Percentiles rank a stretch among this genome's conserved stretches.
Conservation (phyloP, 805 yeast species). For the Tetrapisispora taiwanensis region DNA sequence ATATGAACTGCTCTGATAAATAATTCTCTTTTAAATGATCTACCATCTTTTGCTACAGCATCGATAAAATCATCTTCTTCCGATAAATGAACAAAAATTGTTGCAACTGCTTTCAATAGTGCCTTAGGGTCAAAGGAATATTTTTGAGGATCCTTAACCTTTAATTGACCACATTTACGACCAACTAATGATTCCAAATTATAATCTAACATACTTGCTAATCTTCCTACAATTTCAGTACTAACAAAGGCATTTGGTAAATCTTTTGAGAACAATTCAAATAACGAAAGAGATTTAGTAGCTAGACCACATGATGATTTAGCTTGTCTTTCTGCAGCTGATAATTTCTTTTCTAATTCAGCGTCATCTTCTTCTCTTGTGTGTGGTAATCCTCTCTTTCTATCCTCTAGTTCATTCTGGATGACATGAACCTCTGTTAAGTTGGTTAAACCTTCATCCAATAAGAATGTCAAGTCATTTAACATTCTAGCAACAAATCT, state of each 20-base stretch:
- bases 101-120: conserved; percentile 57
- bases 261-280: conserved; percentile 73
- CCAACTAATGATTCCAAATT: conserved; percentile 90
- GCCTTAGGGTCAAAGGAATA: conserved; percentile 75
- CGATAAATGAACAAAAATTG: conserved; percentile 66
- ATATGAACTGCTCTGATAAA: conserved; percentile 66
- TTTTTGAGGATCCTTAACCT: conserved; percentile 72
- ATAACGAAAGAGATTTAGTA: conserved; percentile 69
- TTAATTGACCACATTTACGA: conserved; percentile 81
- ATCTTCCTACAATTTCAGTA: conserved; percentile 83
- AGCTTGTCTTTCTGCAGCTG: conserved; percentile 64
- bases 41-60: conserved; percentile 84
- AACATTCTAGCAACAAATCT: conserved; percentile 89
- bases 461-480: conserved; percentile 82
- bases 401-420: conserved; percentile 51
- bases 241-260: conserved; percentile 80
- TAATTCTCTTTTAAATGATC: conserved; percentile 64
- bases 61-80: conserved; percentile 52
- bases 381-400: conserved; percentile 30
- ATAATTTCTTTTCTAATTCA: conserved; percentile 48
- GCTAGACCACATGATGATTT: conserved; percentile 73
- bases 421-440: conserved; percentile 66
- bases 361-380: conserved; percentile 45
- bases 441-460: conserved; percentile 83
- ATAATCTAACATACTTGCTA: conserved; percentile 93